A percentile compares a stretch with the other conserved stretches of the same genome.
phyloP scores from a whole-genome alignment of 176 grass and related monocot species.

The Tuctoria greenei region DNA sequence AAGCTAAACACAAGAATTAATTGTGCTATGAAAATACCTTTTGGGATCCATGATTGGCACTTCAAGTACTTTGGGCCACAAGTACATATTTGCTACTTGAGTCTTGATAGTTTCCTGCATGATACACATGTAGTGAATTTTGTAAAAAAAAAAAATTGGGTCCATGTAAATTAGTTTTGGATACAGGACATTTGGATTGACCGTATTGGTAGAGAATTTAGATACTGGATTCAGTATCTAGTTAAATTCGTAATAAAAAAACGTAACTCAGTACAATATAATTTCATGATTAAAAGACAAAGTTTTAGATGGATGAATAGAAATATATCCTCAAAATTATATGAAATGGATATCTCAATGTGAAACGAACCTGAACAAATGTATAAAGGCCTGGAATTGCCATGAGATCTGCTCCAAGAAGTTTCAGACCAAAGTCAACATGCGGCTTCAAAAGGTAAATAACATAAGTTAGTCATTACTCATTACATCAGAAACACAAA shows the following conservation, averaged over 20 bases:
- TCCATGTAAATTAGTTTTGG: background rate
- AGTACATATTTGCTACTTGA: slow-evolving; percentile 84
- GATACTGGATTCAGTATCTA: background rate
- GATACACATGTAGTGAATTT: background rate
- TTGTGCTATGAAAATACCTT: slow-evolving; percentile 47
- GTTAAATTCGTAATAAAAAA: background rate
- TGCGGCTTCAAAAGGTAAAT: slow-evolving; percentile 63
- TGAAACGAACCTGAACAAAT: slow-evolving; percentile 74
- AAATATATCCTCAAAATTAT: background rate
- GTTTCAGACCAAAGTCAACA: slow-evolving; percentile 83
- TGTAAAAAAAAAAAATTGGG: background rate
- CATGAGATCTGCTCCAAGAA: slow-evolving; percentile 85
- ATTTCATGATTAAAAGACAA: background rate
- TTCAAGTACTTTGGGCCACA: slow-evolving; percentile 84
- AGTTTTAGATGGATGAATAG: background rate
- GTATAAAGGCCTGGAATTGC: slow-evolving; percentile 73
- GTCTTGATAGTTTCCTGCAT: slow-evolving; percentile 82
- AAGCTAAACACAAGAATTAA: background rate
- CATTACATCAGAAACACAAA: background rate
- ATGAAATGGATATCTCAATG: background rate
- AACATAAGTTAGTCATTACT: slow-evolving; percentile 7
- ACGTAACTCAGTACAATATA: background rate
- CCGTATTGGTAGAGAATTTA: background rate
- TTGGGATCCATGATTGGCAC: slow-evolving; percentile 76
- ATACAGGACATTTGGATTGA: background rate